Conservation (phyloP, 192 early-diverging fungal species). For the Entomortierella beljakovae region DNA sequence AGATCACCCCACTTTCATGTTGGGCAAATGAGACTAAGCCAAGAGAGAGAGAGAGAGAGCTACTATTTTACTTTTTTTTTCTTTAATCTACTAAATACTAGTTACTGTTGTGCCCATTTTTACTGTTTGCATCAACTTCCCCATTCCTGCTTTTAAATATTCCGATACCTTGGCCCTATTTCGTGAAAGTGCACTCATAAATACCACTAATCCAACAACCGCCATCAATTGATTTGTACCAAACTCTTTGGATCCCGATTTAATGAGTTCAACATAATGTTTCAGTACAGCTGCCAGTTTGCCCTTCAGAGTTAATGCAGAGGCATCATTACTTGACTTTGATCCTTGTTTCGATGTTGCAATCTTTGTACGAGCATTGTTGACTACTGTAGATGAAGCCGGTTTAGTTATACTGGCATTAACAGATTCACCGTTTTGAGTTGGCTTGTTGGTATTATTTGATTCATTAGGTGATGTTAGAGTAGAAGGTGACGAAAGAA, state of each 20-base stretch:
- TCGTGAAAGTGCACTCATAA: slow-evolving; percentile 28
- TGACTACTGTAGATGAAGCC: background rate
- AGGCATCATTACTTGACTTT: background rate
- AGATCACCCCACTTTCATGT: too few relatives aligned
- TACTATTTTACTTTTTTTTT: background rate
- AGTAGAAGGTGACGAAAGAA: slow-evolving; percentile 24
- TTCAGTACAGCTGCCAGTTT: slow-evolving; percentile 14
- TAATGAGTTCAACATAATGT: slow-evolving; percentile 28
- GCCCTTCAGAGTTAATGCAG: slow-evolving; percentile 6
- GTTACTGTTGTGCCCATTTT: slow-evolving; percentile 49
- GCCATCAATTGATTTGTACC: slow-evolving; percentile 38
- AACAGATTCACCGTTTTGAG: background rate
- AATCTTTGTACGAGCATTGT: slow-evolving; percentile 7
- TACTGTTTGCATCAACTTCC: slow-evolving; percentile 42
- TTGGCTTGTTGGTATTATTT: background rate
- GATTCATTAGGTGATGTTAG: slow-evolving; percentile 7
- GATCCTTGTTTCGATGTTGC: slow-evolving; percentile 10
- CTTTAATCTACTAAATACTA: slow-evolving; percentile 13
- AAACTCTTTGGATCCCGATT: slow-evolving; percentile 9
- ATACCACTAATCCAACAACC: slow-evolving; percentile 37
- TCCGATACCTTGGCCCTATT: slow-evolving; percentile 26
- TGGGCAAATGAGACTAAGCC: too few relatives aligned
- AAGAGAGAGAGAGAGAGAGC: too few relatives aligned
- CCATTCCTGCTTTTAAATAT: slow-evolving; percentile 21
- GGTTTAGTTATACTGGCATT: background rate